Evolutionary conservation across 345 rosid species (phyloP).

Genomic region (Triadica sebifera): DNA sequence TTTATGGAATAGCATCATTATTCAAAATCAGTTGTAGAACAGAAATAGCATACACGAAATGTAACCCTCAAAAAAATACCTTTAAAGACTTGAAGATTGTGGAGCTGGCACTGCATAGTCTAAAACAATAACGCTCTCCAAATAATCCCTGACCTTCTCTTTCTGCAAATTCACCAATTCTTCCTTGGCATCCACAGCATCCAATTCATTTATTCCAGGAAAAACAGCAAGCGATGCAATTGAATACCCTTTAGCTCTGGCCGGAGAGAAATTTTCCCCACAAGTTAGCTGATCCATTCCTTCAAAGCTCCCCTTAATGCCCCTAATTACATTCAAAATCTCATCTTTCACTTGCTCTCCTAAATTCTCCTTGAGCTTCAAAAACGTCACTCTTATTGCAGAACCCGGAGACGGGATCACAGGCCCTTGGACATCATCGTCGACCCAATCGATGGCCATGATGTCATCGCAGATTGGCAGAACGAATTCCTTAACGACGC

Average conservation of each 20-base stretch:
- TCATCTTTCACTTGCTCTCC: constrained; percentile 46
- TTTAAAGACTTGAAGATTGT: constrained; percentile 26
- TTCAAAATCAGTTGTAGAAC: background rate
- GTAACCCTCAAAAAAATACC: background rate
- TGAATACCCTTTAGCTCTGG: constrained; percentile 68
- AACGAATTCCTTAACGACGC: constrained; percentile 54
- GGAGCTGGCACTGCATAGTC: constrained; percentile 49
- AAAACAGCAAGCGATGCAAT: constrained; percentile 64
- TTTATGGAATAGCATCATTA: background rate
- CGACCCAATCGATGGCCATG: constrained; percentile 84
- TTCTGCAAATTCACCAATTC: constrained; percentile 42
- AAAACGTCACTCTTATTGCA: constrained; percentile 38
- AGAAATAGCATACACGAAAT: background rate
- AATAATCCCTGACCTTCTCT: constrained; percentile 50
- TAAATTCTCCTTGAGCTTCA: constrained; percentile 57
- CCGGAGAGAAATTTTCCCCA: constrained; percentile 79
- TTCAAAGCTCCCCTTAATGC: constrained; percentile 40
- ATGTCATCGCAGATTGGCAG: constrained; percentile 67
- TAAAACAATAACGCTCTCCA: constrained; percentile 68
- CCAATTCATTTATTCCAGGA: constrained; percentile 40
- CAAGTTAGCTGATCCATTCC: constrained; percentile 48
- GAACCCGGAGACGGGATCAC: constrained; percentile 43
- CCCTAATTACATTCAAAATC: constrained; percentile 47
- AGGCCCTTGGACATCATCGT: constrained; percentile 30
- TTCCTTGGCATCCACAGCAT: constrained; percentile 37